Evolutionary conservation across 2,329 filamentous ascomycete genomes (phyloP).

Genomic region (Colletotrichum orbiculare): DNA sequence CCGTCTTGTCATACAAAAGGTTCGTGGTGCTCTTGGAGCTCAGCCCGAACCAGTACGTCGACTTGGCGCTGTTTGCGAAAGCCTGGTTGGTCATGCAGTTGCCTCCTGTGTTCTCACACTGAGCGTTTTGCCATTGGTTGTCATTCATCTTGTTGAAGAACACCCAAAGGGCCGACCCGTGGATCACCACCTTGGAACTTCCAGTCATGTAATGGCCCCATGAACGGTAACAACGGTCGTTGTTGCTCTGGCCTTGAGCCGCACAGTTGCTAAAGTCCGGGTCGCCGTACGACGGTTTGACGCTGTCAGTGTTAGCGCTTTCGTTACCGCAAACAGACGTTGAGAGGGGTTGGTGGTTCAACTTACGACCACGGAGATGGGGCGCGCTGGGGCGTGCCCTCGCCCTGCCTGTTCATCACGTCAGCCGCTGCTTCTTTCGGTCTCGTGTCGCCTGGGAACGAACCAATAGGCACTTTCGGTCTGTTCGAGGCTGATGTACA

Average conservation of each 20-base stretch:
- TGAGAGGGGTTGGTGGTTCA: conserved; percentile 15
- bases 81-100: conserved; percentile 41
- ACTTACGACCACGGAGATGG: conserved; percentile 51
- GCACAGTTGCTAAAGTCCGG: conserved; percentile 40
- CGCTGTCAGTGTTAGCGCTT: background rate
- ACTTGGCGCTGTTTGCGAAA: conserved; percentile 40
- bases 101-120: conserved; percentile 39
- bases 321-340: conserved; percentile 21
- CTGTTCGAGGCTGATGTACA: conserved; percentile 58
- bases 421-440: background rate
- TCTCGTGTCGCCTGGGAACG: background rate
- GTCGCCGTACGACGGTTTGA: conserved; percentile 39
- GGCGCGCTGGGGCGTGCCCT: conserved; percentile 45
- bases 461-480: conserved; percentile 58
- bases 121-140: conserved; percentile 38
- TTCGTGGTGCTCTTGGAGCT: conserved; percentile 44
- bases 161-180: conserved; percentile 48
- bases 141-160: conserved; percentile 48
- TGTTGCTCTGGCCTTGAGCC: conserved; percentile 30
- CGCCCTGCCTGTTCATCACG: conserved; percentile 40
- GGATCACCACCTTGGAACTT: conserved; percentile 43
- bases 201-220: conserved; percentile 40
- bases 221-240: conserved; percentile 44
- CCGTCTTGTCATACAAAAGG: conserved; percentile 43
- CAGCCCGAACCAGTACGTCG: conserved; percentile 43